Base-by-base conservation (phyloP, 768 basidiomycete genomes). In the Naganishia friedmannii region DNA sequence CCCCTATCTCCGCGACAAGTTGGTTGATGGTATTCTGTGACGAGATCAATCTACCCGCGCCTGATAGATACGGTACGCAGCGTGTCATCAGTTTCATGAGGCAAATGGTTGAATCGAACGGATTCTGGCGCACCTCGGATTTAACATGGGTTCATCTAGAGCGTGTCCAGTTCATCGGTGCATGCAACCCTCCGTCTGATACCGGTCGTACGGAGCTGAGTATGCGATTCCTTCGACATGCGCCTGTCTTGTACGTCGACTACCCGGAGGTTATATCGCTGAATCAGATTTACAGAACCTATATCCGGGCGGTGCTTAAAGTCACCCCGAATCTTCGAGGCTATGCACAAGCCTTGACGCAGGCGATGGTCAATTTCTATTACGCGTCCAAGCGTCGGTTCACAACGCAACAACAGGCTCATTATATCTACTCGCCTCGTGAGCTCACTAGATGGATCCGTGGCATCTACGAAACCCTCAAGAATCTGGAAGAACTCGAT, bases 21-120 rank as follows among this genome's bases (percentile, higher is more conserved):
- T 99, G 96, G 96, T 86, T 99, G 58, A 94, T 99, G 39, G 90
- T 99, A n/a, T 99, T 99, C 84, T 99, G 96, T 80, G 96, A 99
- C 79, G 96, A 99, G 82, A 98, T 99, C 85, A 99, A 99, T 78
- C 83, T 99, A 4, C 96, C 96, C 2, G 93, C 96, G 19, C 86
- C 88, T 10, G 96, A 99, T 84, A 95, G 93, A 82, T 99, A 99
- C 77, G 96, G 96, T 3, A 99, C 96, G 5, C 96, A 99, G 79
- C 87, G 92, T 29, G 96, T 99, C 77, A 98, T 99, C 77, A 97
- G 95, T 1, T 99, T 98, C 85, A 86, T 99, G 72, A 89, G 96
- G 66, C 96, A 98, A 80, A 87, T 99, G 34, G 92, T 99, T 51
- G 96, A 98, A 82, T 87, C 86, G 53, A 90, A 91, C 32, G 96